Conservation (phyloP, 768 basidiomycete species). For the Obba rivulosa region DNA sequence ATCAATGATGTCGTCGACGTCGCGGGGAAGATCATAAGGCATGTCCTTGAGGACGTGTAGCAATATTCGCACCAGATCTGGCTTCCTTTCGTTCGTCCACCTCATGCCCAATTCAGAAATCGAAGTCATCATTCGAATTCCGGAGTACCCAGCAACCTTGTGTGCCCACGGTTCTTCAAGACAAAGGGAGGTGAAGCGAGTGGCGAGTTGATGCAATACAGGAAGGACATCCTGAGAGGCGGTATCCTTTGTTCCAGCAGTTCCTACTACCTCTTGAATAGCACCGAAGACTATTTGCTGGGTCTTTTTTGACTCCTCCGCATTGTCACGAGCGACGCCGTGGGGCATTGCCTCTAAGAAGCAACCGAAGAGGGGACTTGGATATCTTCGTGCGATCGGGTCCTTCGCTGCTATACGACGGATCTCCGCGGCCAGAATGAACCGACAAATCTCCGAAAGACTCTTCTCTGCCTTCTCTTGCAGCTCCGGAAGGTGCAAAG, state of each 20-base stretch:
- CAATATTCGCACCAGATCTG: conserved; percentile 85
- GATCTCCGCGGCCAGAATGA: conserved; percentile 74
- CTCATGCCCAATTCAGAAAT: conserved; percentile 65
- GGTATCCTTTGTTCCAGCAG: conserved; percentile 43
- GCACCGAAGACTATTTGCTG: conserved; percentile 56
- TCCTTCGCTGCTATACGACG: conserved; percentile 53
- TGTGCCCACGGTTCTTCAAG: conserved; percentile 87
- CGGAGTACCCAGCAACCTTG: conserved; percentile 86
- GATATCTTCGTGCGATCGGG: conserved; percentile 43
- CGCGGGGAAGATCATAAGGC: conserved; percentile 80
- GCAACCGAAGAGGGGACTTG: conserved; percentile 55
- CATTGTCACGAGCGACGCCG: conserved; percentile 62
- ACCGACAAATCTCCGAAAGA: conserved; percentile 61
- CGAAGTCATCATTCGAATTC: conserved; percentile 74
- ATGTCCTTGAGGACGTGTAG: conserved; percentile 93
- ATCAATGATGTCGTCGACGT: conserved; percentile 72
- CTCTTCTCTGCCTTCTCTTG: conserved; percentile 65
- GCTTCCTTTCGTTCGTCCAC: conserved; percentile 83
- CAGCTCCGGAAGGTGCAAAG: conserved; percentile 63
- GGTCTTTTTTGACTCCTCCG: conserved; percentile 55
- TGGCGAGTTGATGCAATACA: conserved; percentile 77
- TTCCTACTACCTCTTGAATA: conserved; percentile 58
- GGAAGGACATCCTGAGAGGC: conserved; percentile 51
- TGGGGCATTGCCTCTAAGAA: conserved; percentile 81
- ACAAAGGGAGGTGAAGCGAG: conserved; percentile 80